Percentiles rank a stretch among this genome's conserved stretches.
phyloP scores from a whole-genome alignment of 768 basidiomycete species.

The Tulasnella sp. region DNA sequence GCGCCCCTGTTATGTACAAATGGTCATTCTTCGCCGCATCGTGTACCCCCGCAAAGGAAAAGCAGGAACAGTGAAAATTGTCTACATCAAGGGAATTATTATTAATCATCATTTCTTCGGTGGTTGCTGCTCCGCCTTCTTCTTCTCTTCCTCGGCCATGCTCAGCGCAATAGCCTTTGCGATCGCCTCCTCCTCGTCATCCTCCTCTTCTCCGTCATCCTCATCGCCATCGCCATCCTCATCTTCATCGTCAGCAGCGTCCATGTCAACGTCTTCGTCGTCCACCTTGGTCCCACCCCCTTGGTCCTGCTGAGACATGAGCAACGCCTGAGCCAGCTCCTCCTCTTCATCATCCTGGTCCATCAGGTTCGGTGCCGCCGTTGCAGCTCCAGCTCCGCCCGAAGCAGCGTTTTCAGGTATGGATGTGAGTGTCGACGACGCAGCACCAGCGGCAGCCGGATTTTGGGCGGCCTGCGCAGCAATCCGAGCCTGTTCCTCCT shows the following conservation, averaged over 20 bases:
- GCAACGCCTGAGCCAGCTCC: slow-evolving; percentile 69
- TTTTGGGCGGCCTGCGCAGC: slow-evolving; percentile 45
- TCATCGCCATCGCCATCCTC: slow-evolving; percentile 46
- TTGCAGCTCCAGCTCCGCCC: slow-evolving; percentile 30
- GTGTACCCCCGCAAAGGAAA: not conserved
- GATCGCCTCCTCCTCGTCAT: slow-evolving; percentile 86
- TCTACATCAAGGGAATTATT: slow-evolving; percentile 3
- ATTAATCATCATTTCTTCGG: not conserved
- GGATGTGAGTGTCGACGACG: slow-evolving; percentile 37
- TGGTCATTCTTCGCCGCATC: slow-evolving; percentile 2
- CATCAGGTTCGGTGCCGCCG: slow-evolving; percentile 30
- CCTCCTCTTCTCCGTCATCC: slow-evolving; percentile 43
- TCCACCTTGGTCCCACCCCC: slow-evolving; percentile 38
- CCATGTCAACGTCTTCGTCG: slow-evolving; percentile 44
- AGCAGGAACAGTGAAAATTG: not conserved
- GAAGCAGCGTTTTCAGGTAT: slow-evolving; percentile 35
- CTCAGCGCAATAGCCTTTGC: slow-evolving; percentile 90
- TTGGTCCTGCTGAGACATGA: slow-evolving; percentile 53
- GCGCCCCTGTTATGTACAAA: slow-evolving; percentile 2
- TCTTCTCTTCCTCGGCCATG: slow-evolving; percentile 62
- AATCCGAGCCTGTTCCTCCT: slow-evolving; percentile 80
- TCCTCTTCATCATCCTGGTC: slow-evolving; percentile 72
- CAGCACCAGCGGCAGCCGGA: slow-evolving; percentile 31
- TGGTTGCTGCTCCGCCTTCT: slow-evolving; percentile 33
- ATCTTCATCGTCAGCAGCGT: slow-evolving; percentile 46